phyloP scores from a whole-genome alignment of 2,329 filamentous ascomycete species.

The Chaetomium strumarium region DNA sequence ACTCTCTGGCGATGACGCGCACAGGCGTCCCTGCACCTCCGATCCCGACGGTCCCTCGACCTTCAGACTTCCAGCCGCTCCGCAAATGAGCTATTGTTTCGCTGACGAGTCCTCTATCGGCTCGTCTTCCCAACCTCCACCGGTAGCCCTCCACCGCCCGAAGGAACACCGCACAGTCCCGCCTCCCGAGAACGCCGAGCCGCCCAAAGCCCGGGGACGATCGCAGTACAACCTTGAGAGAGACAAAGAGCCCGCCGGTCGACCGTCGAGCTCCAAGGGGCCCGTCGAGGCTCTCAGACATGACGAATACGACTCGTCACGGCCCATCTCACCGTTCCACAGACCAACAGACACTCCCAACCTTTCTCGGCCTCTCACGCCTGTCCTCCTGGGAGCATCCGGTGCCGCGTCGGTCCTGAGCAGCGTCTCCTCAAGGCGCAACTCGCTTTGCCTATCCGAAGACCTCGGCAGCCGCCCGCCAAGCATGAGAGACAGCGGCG shows the following conservation, averaged over 20 bases:
- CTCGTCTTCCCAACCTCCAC: constrained; percentile 16
- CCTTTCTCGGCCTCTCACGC: constrained; percentile 41
- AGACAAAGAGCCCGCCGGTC: constrained; percentile 4
- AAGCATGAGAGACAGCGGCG: constrained; percentile 27
- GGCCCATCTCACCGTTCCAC: constrained; percentile 22
- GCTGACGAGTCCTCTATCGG: constrained; percentile 46
- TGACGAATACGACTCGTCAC: constrained; percentile 1
- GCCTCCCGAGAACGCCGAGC: neutral
- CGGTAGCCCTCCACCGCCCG: constrained; percentile 23
- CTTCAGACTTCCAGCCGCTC: constrained; percentile 30
- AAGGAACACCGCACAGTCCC: constrained; percentile 14
- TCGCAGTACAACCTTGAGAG: constrained; percentile 11
- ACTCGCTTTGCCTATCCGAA: constrained; percentile 45
- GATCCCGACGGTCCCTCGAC: constrained; percentile 33
- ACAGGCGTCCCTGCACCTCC: constrained; percentile 34
- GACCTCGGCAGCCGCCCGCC: constrained; percentile 34
- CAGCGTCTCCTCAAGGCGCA: constrained; percentile 45
- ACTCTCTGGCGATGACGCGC: constrained; percentile 37
- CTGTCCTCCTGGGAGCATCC: constrained; percentile 38
- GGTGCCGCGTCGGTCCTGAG: constrained; percentile 40
- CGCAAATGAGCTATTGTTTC: constrained; percentile 48
- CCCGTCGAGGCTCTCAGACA: constrained; percentile 1
- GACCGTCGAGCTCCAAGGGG: constrained; percentile 11
- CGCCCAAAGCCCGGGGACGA: constrained; percentile 5
- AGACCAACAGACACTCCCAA: constrained; percentile 20